Conservation (phyloP, 805 yeast genomes). For the Kuraishia borneana region DNA sequence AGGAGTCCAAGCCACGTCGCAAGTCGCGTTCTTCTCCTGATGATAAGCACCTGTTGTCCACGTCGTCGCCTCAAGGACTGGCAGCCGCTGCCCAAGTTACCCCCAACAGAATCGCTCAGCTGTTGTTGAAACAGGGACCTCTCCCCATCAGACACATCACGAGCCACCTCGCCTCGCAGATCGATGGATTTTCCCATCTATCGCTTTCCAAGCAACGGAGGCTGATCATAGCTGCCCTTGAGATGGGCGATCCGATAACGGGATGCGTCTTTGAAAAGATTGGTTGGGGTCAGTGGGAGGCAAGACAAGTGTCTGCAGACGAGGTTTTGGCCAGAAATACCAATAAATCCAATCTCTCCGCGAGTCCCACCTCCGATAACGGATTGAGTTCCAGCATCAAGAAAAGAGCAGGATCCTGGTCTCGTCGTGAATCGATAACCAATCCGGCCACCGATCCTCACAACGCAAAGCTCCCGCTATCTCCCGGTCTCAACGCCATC, state of each 20-base stretch:
- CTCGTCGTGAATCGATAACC: constrained; percentile 42
- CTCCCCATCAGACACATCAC: constrained; percentile 86
- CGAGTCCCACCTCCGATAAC: constrained; percentile 12
- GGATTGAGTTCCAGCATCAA: constrained; percentile 8
- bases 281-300: constrained; percentile 99
- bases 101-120: constrained; percentile 59
- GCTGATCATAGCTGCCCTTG: constrained; percentile 81
- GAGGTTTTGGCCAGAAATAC: constrained; percentile 1
- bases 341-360: constrained; percentile 6
- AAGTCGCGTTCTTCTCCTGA: not conserved
- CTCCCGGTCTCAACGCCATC: constrained; percentile 20
- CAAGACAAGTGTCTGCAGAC: constrained; percentile 16
- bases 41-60: constrained; percentile 29
- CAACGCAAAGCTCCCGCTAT: constrained; percentile 31
- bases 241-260: constrained; percentile 50
- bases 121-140: constrained; percentile 70
- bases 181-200: constrained; percentile 68
- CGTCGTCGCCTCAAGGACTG: constrained; percentile 80
- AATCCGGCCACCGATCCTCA: constrained; percentile 32
- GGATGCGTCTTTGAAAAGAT: constrained; percentile 78
- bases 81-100: constrained; percentile 84
- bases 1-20: not conserved
- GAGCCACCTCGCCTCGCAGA: constrained; percentile 59
- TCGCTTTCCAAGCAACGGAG: constrained; percentile 85
- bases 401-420: constrained; percentile 1